Base-by-base conservation (phyloP, 73 alveolate genomes). In the Tetrahymena thermophila region DNA sequence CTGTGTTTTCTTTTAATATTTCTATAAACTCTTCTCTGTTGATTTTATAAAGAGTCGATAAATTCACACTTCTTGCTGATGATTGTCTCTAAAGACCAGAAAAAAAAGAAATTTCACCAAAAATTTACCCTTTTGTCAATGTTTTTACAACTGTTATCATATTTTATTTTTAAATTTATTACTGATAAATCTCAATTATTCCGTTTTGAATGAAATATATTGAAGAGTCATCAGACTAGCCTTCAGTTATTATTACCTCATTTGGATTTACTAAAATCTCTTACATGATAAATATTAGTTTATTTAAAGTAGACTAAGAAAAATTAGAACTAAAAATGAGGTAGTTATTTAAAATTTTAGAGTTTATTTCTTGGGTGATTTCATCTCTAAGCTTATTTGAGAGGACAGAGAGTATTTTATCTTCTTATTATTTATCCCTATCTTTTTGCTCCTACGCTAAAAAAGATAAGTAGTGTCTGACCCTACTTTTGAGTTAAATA, bases 31-130 rank as follows among this genome's bases (percentile, higher is more conserved):
- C 28, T 4, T 95, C 93, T 89, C 97, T 89, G 21, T 38, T 93
- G n/a, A 95, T 89, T 85, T 35, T 85, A 35, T 85, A 95, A 10
- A 95, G 25, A 21, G 93, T 19, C 19, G 97, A 55, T n/a, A 95
- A 85, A 85, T 93, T 94, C 34, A 95, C 93, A 55, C 95, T 89
- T 10, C 71, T 95, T 43, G 93, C 94, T 16, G 97, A 85, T 17
- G 56, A 84, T 34, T 85, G 43, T 85, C 94, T 95, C 38, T 34
- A 34, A 55, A 56, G 93, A 1, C 95, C 95, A 35, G 97, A 85
- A 85, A 95, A 95, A 31, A 95, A 95, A 85, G 94, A 85, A 56
- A 35, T 55, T 89, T 89, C 95, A 28, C 97, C 97, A 55, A 95
- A 95, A 4, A n/a, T 28, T 10, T 71, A 1, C 17, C 37, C 37